These are phyloP conservation scores for Jatropha curcas DNA, from an alignment of 345 rosid species.

Conservation along the genomic window DNA sequence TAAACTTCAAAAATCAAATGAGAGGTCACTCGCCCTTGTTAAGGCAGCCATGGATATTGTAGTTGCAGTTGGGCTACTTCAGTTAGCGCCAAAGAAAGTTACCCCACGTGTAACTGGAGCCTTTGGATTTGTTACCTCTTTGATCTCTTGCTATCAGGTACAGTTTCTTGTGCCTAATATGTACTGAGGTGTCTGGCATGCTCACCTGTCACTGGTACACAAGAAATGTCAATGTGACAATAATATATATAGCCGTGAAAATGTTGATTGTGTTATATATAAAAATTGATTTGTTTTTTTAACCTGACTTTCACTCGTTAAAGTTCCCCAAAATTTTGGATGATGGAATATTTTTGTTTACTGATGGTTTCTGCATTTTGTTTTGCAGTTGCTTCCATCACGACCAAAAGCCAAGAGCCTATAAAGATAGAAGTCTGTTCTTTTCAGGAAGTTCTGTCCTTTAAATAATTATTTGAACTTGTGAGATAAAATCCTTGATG, in stretches of 20 bases:
- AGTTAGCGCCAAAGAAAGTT: conserved; percentile 78
- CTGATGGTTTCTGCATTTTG: conserved; percentile 16
- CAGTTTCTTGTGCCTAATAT: not conserved
- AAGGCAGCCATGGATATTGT: conserved; percentile 83
- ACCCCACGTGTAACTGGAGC: conserved; percentile 94
- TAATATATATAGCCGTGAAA: no score
- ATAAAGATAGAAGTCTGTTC: conserved; percentile 31
- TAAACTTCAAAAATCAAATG: conserved; percentile 77
- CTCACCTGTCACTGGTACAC: not conserved
- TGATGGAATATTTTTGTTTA: not conserved
- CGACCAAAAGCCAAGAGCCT: conserved; percentile 56
- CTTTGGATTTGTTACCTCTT: conserved; percentile 72
- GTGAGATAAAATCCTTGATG: conserved; percentile 24
- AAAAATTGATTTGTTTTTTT: no score
- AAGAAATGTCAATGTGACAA: no score
- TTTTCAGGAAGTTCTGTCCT: conserved; percentile 18
- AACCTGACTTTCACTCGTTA: not conserved
- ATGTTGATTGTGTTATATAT: no score
- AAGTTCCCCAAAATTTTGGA: not conserved
- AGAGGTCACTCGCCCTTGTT: conserved; percentile 75
- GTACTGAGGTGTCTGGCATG: no score
- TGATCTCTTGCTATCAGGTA: conserved; percentile 98
- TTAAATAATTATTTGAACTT: conserved; percentile 30
- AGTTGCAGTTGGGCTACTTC: conserved; percentile 90
- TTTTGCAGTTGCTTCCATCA: conserved; percentile 66